Base-by-base conservation (phyloP, 2,329 filamentous ascomycete species). In the Stylonectria norvegica region DNA sequence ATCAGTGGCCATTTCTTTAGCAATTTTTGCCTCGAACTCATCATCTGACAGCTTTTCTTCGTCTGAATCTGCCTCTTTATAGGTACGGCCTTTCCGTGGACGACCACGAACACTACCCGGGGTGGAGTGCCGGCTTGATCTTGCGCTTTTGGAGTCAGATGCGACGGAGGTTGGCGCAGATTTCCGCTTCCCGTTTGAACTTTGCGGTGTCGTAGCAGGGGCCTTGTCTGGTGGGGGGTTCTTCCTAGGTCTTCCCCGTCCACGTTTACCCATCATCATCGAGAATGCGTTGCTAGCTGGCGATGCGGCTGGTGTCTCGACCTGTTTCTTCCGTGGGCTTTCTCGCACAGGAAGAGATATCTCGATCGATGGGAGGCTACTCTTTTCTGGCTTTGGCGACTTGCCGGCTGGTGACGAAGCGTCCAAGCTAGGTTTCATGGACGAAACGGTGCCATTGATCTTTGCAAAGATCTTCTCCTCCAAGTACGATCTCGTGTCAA, bases 1-100 rank as follows among this genome's bases (percentile, higher is more conserved):
- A 9, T 68, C 66, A 1, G 66, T 59, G 2, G 62, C 67, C 17
- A 81, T 65, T 44, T 85, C 79, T 3, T 81, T 71, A 5, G 86
- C 84, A 2, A 95, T 70, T 49, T 85, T 85, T 0, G 81, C 76
- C 61, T 95, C 90, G 57, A 93, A 97, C 49, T 88, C 84, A 20
- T 85, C 78, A 48, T 97, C 91, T 5, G 85, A 90, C 8, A 96
- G 68, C 48, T 68, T 64, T 38, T 81, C 77, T 27, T 83, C 79
- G 1, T 77, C 76, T 0, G 75, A 70, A 22, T 86, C 66, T 52
- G 79, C 63, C 45, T 83, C 66, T 57, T 72, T 66, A 50, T 82
- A 81, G 0, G 52, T 57, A 5, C 44, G 67, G 1, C 61, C 68
- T 42, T 71, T 77, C 11, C 77, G 73, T 2, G 72, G 65, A 15